Evolutionary conservation across 2,329 filamentous ascomycete species (phyloP).

Genomic region (Aspergillus quadrilineatus): DNA sequence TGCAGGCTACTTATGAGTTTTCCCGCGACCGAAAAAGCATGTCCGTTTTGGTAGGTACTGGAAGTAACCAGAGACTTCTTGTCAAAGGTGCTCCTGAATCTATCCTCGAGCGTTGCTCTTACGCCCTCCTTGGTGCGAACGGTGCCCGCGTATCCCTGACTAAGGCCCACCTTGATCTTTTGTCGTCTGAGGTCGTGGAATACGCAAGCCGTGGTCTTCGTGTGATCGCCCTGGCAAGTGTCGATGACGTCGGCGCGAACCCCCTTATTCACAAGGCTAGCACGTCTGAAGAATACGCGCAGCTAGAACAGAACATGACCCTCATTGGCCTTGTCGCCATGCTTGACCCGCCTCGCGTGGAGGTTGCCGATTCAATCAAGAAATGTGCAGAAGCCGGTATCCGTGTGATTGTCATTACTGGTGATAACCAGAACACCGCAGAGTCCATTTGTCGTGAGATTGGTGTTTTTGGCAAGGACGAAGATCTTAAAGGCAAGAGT

Average conservation of each 20-base stretch:
- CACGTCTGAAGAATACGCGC: slow-evolving; percentile 76
- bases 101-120: slow-evolving; percentile 86
- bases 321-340: slow-evolving; percentile 91
- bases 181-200: slow-evolving; percentile 77
- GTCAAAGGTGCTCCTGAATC: slow-evolving; percentile 97
- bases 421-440: slow-evolving; percentile 95
- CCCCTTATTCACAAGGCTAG: slow-evolving; percentile 72
- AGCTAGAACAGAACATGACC: slow-evolving; percentile 92
- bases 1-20: slow-evolving; percentile 90
- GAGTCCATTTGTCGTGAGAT: slow-evolving; percentile 98
- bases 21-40: slow-evolving; percentile 98
- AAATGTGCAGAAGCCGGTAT: slow-evolving; percentile 94
- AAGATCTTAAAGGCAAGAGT: slow-evolving; percentile 87
- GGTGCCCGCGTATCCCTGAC: slow-evolving; percentile 75
- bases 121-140: slow-evolving; percentile 72
- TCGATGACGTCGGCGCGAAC: slow-evolving; percentile 72
- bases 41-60: slow-evolving; percentile 83
- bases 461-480: slow-evolving; percentile 79
- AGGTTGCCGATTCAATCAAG: slow-evolving; percentile 80
- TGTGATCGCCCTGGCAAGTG: slow-evolving; percentile 86
- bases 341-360: slow-evolving; percentile 92
- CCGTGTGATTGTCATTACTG: slow-evolving; percentile 95
- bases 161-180: slow-evolving; percentile 65
- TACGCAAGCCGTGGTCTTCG: slow-evolving; percentile 92
- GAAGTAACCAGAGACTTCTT: slow-evolving; percentile 72